Percentiles rank a stretch among this genome's conserved stretches.
Conservation (phyloP, 352 stramenopile species). For the Pythium pectinolyticum region DNA sequence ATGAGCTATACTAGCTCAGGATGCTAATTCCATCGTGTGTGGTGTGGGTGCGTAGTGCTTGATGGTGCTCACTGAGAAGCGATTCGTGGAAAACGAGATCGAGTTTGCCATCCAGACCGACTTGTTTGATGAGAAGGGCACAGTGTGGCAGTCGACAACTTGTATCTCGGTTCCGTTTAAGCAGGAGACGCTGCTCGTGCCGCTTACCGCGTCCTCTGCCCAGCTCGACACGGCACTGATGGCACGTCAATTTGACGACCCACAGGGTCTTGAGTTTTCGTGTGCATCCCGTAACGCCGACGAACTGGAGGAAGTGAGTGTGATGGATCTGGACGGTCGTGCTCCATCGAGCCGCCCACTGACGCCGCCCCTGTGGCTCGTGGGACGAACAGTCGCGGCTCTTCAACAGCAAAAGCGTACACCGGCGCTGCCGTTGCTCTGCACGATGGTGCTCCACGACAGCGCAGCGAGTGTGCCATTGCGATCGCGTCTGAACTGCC, state of each 20-base stretch:
- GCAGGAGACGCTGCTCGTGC: slow-evolving; percentile 54
- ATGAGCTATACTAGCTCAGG: slow-evolving; percentile 2
- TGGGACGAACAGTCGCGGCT: slow-evolving; percentile 40
- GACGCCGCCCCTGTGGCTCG: slow-evolving; percentile 60
- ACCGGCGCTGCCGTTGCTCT: slow-evolving; percentile 55
- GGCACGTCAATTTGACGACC: slow-evolving; percentile 21
- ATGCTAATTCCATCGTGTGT: slow-evolving; percentile 2
- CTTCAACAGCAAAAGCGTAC: slow-evolving; percentile 54
- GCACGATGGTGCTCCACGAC: slow-evolving; percentile 46
- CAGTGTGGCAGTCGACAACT: slow-evolving; percentile 74
- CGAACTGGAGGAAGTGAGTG: slow-evolving; percentile 59
- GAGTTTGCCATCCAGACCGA: slow-evolving; percentile 80
- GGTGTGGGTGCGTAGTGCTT: slow-evolving; percentile 43
- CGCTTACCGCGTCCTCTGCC: slow-evolving; percentile 42
- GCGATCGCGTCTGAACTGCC: slow-evolving; percentile 16
- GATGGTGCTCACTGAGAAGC: slow-evolving; percentile 78
- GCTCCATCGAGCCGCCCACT: slow-evolving; percentile 21
- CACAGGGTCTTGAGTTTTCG: slow-evolving; percentile 29
- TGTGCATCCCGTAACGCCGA: slow-evolving; percentile 50
- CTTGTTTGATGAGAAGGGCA: slow-evolving; percentile 66
- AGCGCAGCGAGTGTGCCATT: slow-evolving; percentile 24
- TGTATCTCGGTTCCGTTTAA: slow-evolving; percentile 65
- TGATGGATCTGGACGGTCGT: slow-evolving; percentile 41
- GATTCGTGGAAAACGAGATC: slow-evolving; percentile 63
- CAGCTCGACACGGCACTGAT: slow-evolving; percentile 41